Evolutionary conservation across 1,284 basidiomycete species (phyloP), one percentile per base, ranked within the genome.

Genomic region (Pholiota adiposa): DNA sequence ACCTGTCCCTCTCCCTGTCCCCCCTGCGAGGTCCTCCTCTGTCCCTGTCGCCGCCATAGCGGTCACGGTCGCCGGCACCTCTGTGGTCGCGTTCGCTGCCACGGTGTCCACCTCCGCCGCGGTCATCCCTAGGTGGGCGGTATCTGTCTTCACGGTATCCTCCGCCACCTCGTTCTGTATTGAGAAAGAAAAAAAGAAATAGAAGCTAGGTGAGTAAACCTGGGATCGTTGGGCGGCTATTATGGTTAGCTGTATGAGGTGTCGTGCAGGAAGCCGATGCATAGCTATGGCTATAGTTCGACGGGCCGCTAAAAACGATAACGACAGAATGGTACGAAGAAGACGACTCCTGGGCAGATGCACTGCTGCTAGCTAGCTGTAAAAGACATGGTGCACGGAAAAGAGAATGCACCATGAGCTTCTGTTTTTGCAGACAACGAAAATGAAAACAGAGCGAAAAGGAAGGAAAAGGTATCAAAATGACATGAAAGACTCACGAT

Each of bases 321-420:
- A 61, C 58, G 4, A 12, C 36, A 38, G 36, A 65, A 66, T 70
- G 72, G 38, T 48, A 49, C 11, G 46, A 46, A 36, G 43, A 48
- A 46, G 29, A 21, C n/a, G 52, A 23, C 18, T 18, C 23, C 25
- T 14, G 3, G 36, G 14, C 12, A 27, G 54, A 62, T 36, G 38
- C 51, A 71, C 77, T 65, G 73, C 72, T 71, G 82, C 80, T 82
- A 80, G 84, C 85, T 85, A 85, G 84, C 81, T 84, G 81, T 66
- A 73, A 77, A 74, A 68, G 74, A 72, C 79, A 84, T 77, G 81
- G 82, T 84, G 84, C 84, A 79, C 73, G 70, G 74, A 73, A 68
- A 71, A 65, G 72, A 76, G 68, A 73, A 77, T 81, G 84, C 86
- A 85, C 84, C 85, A 85, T 88, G 83, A 87, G 85, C 80, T 64